These are phyloP conservation scores for Sarocladiaceae sp. DNA, from an alignment of 2,329 filamentous ascomycete genomes.

Conservation along the genomic window DNA sequence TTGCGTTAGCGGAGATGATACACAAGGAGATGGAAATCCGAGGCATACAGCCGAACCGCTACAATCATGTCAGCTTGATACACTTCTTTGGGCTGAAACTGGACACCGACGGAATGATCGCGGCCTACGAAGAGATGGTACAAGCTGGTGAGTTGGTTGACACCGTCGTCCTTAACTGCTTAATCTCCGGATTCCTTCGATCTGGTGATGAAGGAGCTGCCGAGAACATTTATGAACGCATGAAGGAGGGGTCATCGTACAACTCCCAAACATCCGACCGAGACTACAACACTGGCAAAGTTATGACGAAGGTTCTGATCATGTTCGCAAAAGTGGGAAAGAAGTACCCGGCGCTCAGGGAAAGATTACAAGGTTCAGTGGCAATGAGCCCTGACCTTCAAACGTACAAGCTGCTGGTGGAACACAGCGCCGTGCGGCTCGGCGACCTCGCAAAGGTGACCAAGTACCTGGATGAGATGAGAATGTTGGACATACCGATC, in stretches of 20 bases:
- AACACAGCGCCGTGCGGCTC: conserved; percentile 60
- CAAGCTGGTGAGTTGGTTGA: conserved; percentile 81
- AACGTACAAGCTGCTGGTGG: conserved; percentile 75
- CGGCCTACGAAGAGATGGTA: conserved; percentile 78
- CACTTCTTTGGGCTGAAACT: conserved; percentile 72
- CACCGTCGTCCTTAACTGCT: conserved; percentile 76
- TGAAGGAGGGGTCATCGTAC: conserved; percentile 59
- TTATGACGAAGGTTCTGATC: conserved; percentile 49
- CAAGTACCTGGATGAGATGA: conserved; percentile 76
- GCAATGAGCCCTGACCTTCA: conserved; percentile 66
- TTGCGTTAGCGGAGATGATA: conserved; percentile 75
- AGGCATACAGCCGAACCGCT: conserved; percentile 64
- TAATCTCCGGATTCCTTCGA: conserved; percentile 71
- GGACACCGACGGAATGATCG: conserved; percentile 67
- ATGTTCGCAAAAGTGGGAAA: conserved; percentile 51
- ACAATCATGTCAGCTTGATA: conserved; percentile 75
- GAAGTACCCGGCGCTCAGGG: conserved; percentile 47
- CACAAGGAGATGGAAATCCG: conserved; percentile 73
- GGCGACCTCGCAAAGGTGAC: conserved; percentile 69
- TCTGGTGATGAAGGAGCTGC: conserved; percentile 72
- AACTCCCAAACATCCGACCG: conserved; percentile 33
- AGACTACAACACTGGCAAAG: conserved; percentile 40
- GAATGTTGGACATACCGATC: conserved; percentile 56
- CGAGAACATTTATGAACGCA: conserved; percentile 73
- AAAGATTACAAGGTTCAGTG: conserved; percentile 52